Conservation (phyloP, 2,329 filamentous ascomycete genomes). For the Phaeosphaeriaceae sp. region DNA sequence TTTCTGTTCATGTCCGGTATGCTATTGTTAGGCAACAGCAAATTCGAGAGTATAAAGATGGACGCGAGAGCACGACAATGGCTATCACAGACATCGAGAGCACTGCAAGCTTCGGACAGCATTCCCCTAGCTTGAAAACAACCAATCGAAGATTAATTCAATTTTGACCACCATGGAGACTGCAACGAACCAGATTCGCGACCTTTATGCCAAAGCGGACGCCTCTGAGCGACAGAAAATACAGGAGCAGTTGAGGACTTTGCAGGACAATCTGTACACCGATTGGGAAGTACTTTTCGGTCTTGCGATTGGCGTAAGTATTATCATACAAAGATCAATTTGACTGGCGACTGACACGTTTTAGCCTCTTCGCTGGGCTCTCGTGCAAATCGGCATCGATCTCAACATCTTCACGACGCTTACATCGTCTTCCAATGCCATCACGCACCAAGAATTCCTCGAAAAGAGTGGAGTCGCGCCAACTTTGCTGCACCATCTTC, state of each 20-base stretch:
- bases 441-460: slow-evolving; percentile 25
- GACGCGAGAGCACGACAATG: background rate
- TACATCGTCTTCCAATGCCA: slow-evolving; percentile 8
- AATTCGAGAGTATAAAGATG: background rate
- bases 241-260: slow-evolving; percentile 32
- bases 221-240: slow-evolving; percentile 26
- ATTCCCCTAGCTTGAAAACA: background rate
- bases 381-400: slow-evolving; percentile 30
- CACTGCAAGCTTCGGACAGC: background rate
- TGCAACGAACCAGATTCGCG: slow-evolving; percentile 26
- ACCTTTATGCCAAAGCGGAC: slow-evolving; percentile 22
- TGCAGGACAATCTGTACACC: slow-evolving; percentile 32
- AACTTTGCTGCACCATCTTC: slow-evolving; percentile 37
- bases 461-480: slow-evolving; percentile 31
- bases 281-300: slow-evolving; percentile 33
- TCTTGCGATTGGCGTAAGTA: slow-evolving; percentile 19
- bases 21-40: background rate
- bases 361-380: slow-evolving; percentile 25
- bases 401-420: slow-evolving; percentile 28
- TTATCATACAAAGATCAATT: too few relatives aligned
- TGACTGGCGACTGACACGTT: background rate
- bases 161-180: slow-evolving; percentile 25
- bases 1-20: background rate
- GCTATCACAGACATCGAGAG: background rate
- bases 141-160: background rate